Evolutionary conservation across 2,329 filamentous ascomycete genomes (phyloP).

Genomic region (Xylaria sp.): DNA sequence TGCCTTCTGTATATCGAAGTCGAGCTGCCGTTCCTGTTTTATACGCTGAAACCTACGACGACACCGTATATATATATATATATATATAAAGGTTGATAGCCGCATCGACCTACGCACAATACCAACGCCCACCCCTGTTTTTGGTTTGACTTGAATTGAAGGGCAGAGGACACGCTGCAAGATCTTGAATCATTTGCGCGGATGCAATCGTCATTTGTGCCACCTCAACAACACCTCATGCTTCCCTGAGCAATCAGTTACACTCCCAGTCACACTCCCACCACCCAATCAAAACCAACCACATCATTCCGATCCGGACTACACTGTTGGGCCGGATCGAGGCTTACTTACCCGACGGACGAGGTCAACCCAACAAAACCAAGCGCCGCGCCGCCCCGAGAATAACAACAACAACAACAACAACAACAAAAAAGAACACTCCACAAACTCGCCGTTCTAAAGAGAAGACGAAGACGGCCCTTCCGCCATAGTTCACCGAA

Average conservation of each 20-base stretch:
- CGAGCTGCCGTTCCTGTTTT: slow-evolving; percentile 89
- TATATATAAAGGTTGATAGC: background rate
- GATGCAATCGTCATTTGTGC: background rate
- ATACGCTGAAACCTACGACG: slow-evolving; percentile 68
- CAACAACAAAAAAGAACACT: background rate
- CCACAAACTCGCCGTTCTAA: background rate
- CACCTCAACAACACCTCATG: background rate
- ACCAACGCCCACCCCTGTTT: background rate
- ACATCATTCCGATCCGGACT: background rate
- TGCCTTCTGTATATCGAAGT: slow-evolving; percentile 90
- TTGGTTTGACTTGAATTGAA: background rate
- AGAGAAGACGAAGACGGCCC: background rate
- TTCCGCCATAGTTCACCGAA: background rate
- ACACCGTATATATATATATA: too few species aligned
- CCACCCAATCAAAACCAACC: slow-evolving; percentile 1
- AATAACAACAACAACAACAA: too few species aligned
- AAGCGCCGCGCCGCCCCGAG: background rate
- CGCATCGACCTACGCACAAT: background rate
- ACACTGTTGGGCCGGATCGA: background rate
- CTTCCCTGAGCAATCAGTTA: background rate
- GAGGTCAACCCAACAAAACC: background rate
- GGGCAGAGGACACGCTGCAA: background rate
- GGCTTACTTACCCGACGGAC: background rate
- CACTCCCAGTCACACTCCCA: slow-evolving; percentile 2
- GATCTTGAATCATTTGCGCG: background rate